These are phyloP conservation scores for Hypoxylon sp. DNA, from an alignment of 2,329 filamentous ascomycete genomes.

Conservation along the genomic window DNA sequence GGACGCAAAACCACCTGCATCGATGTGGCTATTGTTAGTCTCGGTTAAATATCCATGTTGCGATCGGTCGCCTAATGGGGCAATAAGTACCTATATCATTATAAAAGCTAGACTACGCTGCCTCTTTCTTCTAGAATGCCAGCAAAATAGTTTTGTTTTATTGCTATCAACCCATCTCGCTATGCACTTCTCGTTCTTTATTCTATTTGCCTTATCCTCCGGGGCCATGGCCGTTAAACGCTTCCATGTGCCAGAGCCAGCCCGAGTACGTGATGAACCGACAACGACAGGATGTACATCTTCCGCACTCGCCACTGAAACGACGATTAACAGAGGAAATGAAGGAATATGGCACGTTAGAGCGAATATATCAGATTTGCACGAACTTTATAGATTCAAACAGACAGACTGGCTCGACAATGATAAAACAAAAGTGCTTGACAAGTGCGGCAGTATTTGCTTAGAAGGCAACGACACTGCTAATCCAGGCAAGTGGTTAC, in stretches of 20 bases:
- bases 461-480: constrained; percentile 44
- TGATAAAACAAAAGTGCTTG: constrained; percentile 37
- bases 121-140: neutral
- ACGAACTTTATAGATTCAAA: constrained; percentile 41
- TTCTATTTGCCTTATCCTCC: constrained; percentile 29
- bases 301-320: constrained; percentile 39
- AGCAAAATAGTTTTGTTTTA: neutral
- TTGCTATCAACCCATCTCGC: neutral
- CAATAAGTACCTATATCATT: constrained; percentile 17
- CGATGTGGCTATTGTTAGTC: constrained; percentile 29
- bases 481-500: constrained; percentile 43
- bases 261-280: constrained; percentile 35
- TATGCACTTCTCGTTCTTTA: constrained; percentile 27
- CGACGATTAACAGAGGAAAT: constrained; percentile 41
- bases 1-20: constrained; percentile 20
- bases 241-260: constrained; percentile 40
- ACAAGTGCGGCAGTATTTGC: constrained; percentile 43
- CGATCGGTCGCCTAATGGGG: constrained; percentile 34
- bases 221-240: constrained; percentile 26
- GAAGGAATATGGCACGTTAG: constrained; percentile 45
- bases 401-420: constrained; percentile 47
- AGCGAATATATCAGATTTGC: constrained; percentile 36
- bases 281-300: constrained; percentile 42
- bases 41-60: constrained; percentile 37
- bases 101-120: constrained; percentile 35